Evolutionary conservation across 2,329 filamentous ascomycete species (phyloP).

Genomic region (Colletotrichum eremochloae): DNA sequence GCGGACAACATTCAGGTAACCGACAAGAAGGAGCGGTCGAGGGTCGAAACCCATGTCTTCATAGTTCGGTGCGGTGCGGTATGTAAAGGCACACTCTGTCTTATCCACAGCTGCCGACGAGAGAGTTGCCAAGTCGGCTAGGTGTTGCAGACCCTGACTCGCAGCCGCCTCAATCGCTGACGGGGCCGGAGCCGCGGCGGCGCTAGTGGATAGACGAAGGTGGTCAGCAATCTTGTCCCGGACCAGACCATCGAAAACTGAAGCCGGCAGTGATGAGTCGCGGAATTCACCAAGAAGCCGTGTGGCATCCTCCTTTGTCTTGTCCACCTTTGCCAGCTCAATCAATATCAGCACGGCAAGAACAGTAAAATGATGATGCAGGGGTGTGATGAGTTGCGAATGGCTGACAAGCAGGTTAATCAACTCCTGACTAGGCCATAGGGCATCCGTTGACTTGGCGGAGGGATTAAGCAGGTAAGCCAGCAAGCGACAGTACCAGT

Average conservation of each 20-base stretch:
- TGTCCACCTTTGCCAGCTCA: slow-evolving; percentile 68
- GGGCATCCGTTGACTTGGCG: slow-evolving; percentile 67
- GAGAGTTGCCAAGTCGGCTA: slow-evolving; percentile 68
- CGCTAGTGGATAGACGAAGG: slow-evolving; percentile 48
- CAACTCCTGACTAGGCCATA: slow-evolving; percentile 72
- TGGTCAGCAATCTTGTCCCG: slow-evolving; percentile 64
- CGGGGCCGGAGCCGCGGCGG: slow-evolving; percentile 49
- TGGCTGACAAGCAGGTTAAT: slow-evolving; percentile 69
- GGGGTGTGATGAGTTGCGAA: slow-evolving; percentile 68
- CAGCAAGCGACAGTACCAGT: slow-evolving; percentile 78
- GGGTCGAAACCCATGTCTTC: slow-evolving; percentile 59
- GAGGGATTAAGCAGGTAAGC: slow-evolving; percentile 71
- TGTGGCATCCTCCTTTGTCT: slow-evolving; percentile 69
- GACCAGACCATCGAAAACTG: slow-evolving; percentile 67
- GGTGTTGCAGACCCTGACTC: slow-evolving; percentile 70
- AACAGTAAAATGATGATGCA: slow-evolving; percentile 76
- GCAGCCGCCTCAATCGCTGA: slow-evolving; percentile 56
- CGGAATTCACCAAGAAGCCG: slow-evolving; percentile 68
- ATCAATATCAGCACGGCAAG: slow-evolving; percentile 72
- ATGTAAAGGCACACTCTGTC: slow-evolving; percentile 45
- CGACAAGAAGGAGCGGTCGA: slow-evolving; percentile 52
- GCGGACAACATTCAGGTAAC: slow-evolving; percentile 52
- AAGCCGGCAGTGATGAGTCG: slow-evolving; percentile 61
- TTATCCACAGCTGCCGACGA: slow-evolving; percentile 43
- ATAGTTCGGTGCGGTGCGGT: slow-evolving; percentile 50